Evolutionary conservation across 106 monocot species (phyloP).

Genomic region (Allium fistulosum): DNA sequence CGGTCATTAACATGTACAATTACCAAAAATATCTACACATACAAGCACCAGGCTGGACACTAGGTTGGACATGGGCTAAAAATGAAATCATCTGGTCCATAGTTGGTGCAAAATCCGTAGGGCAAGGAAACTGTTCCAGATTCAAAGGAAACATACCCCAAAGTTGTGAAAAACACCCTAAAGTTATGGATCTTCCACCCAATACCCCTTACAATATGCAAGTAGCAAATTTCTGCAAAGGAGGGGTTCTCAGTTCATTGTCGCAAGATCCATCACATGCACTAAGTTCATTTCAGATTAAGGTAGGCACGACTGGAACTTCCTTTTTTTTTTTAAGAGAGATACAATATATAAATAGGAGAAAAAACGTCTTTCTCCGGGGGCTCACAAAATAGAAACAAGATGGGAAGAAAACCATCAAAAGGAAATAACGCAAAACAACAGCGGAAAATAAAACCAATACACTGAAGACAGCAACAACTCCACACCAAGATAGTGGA

Average conservation of each 20-base stretch:
- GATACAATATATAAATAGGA: too few relatives aligned
- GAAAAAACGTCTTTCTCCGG: too few relatives aligned
- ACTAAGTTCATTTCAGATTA: slow-evolving; percentile 61
- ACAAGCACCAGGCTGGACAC: slow-evolving; percentile 72
- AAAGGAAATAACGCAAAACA: too few relatives aligned
- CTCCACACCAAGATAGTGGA: too few relatives aligned
- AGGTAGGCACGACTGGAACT: slow-evolving; percentile 51
- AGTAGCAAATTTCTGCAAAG: slow-evolving; percentile 85
- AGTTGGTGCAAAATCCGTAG: slow-evolving; percentile 62
- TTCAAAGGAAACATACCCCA: slow-evolving; percentile 64
- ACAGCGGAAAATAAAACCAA: too few relatives aligned
- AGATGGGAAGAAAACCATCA: too few relatives aligned
- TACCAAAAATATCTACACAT: slow-evolving; percentile 91
- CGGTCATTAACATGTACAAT: slow-evolving; percentile 81
- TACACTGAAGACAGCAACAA: too few relatives aligned
- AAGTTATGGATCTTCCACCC: slow-evolving; percentile 61
- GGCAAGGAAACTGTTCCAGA: slow-evolving; percentile 80
- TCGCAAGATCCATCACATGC: slow-evolving; percentile 58
- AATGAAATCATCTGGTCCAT: slow-evolving; percentile 80
- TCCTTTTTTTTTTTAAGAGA: too few relatives aligned
- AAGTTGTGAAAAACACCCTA: slow-evolving; percentile 54
- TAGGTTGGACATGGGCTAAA: slow-evolving; percentile 79
- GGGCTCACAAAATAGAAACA: too few relatives aligned
- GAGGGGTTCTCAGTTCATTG: slow-evolving; percentile 60
- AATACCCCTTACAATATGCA: slow-evolving; percentile 92